These are phyloP conservation scores for Oryza longistaminata DNA, from an alignment of 176 grass and related monocot species.

Conservation along the genomic window DNA sequence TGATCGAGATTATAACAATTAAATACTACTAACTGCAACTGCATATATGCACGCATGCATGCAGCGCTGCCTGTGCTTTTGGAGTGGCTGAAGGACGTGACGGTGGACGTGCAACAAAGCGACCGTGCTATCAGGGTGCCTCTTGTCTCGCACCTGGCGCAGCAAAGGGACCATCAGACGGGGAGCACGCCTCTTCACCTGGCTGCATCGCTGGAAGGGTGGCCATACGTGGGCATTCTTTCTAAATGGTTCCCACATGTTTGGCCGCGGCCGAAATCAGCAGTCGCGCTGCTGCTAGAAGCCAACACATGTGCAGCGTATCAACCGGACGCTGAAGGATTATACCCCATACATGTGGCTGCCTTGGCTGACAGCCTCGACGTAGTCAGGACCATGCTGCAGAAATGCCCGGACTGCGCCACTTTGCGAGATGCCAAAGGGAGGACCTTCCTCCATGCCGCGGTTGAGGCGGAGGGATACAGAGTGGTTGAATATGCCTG, in stretches of 20 bases:
- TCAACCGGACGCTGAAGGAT: neutral
- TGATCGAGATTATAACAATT: too few relatives aligned
- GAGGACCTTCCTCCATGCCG: neutral
- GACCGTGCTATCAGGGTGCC: neutral
- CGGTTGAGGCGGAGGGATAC: neutral
- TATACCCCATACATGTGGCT: neutral
- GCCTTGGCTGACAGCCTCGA: neutral
- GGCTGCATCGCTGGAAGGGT: neutral
- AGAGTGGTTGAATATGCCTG: too few relatives aligned
- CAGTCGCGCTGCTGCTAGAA: neutral
- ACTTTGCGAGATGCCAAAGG: neutral
- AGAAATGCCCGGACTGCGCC: neutral
- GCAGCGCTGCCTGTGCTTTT: neutral
- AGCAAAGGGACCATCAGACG: neutral
- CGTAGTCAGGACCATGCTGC: too few relatives aligned
- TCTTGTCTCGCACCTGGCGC: neutral
- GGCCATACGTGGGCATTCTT: neutral
- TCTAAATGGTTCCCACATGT: neutral
- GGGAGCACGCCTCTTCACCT: slow-evolving; percentile 14
- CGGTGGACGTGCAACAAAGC: neutral
- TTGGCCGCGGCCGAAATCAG: neutral
- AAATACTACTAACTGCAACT: too few relatives aligned
- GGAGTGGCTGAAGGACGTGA: neutral
- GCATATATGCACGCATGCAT: neutral
- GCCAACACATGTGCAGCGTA: neutral